These are phyloP conservation scores for Xylariaceae sp. DNA, from an alignment of 2,329 filamentous ascomycete species.

Conservation along the genomic window DNA sequence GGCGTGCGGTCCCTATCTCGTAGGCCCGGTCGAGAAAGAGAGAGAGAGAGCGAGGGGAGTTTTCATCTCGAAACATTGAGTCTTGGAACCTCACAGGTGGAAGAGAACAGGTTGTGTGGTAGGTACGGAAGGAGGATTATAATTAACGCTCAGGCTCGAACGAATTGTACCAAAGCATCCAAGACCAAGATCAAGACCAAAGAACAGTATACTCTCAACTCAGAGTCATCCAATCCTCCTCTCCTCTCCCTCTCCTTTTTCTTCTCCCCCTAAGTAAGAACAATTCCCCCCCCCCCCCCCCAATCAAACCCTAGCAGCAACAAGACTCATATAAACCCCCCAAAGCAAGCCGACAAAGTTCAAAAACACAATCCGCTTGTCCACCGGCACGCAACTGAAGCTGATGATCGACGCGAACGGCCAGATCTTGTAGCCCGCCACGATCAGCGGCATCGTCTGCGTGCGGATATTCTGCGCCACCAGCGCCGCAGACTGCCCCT, in stretches of 20 bases:
- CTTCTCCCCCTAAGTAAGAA: background rate
- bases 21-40: too few species aligned
- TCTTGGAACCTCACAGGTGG: too few species aligned
- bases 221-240: too few species aligned
- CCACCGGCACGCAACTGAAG: slow-evolving; percentile 45
- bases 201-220: too few species aligned
- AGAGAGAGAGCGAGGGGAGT: too few species aligned
- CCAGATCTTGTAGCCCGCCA: slow-evolving; percentile 49
- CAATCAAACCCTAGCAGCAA: slow-evolving; percentile 37
- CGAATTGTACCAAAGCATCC: too few species aligned
- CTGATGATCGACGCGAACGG: slow-evolving; percentile 46
- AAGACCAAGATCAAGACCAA: too few species aligned
- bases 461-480: slow-evolving; percentile 38
- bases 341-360: slow-evolving; percentile 45
- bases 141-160: too few species aligned
- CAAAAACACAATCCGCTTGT: slow-evolving; percentile 44
- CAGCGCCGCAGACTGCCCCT: slow-evolving; percentile 34
- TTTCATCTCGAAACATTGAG: too few species aligned
- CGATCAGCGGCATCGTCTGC: slow-evolving; percentile 43
- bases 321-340: slow-evolving; percentile 48
- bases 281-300: background rate
- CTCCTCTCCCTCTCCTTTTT: background rate
- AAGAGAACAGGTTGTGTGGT: too few species aligned
- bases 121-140: too few species aligned
- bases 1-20: too few species aligned